These are phyloP conservation scores for Collybiopsis confluens DNA, from an alignment of 768 basidiomycete species.

Conservation along the genomic window DNA sequence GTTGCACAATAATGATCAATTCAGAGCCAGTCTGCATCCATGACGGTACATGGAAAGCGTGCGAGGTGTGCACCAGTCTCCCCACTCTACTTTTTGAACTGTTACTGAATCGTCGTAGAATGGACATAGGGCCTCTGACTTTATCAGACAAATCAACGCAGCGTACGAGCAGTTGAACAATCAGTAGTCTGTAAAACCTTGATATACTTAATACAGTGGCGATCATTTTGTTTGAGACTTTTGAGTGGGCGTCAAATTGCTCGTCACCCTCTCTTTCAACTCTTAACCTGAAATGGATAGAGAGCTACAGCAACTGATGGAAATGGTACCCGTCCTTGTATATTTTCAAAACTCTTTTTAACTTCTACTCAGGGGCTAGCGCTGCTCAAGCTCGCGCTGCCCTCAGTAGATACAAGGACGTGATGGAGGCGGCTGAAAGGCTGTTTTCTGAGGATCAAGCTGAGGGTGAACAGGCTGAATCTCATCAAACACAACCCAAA, in stretches of 20 bases:
- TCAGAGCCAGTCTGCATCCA: conserved; percentile 65
- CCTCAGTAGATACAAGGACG: conserved; percentile 77
- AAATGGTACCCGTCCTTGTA: conserved; percentile 37
- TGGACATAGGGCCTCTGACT: conserved; percentile 72
- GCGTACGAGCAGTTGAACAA: conserved; percentile 67
- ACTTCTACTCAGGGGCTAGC: conserved; percentile 66
- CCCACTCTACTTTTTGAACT: background rate
- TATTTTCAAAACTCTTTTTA: conserved; percentile 1
- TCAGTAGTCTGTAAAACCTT: background rate
- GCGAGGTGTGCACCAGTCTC: conserved; percentile 50
- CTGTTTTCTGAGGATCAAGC: conserved; percentile 76
- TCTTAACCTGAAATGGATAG: conserved; percentile 39
- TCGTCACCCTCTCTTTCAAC: background rate
- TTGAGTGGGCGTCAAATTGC: no score
- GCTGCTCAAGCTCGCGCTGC: conserved; percentile 79
- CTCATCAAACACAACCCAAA: background rate
- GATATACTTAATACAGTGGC: no score
- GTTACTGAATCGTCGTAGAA: conserved; percentile 36
- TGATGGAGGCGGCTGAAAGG: conserved; percentile 86
- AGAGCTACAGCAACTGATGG: conserved; percentile 58
- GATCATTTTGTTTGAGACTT: no score
- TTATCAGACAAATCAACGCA: conserved; percentile 70
- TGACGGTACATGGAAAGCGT: conserved; percentile 75
- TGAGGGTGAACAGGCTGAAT: background rate
- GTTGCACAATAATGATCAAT: conserved; percentile 84